Conservation (phyloP, 2,329 filamentous ascomycete genomes). For the Curvularia verruculosa region DNA sequence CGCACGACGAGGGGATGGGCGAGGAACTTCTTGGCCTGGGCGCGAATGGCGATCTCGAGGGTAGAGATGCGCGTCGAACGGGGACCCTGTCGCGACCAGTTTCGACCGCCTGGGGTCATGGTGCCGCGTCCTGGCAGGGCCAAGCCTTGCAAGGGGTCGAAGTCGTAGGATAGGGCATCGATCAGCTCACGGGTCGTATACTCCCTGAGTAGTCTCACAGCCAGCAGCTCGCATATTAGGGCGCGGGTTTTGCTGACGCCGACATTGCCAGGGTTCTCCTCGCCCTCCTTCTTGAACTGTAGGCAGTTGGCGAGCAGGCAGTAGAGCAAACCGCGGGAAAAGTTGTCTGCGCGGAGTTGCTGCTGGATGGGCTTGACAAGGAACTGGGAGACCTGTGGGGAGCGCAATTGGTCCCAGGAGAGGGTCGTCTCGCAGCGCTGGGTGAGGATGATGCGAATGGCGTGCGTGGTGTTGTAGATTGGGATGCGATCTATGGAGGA, state of each 20-base stretch:
- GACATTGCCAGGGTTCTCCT: constrained; percentile 80
- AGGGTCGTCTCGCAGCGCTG: constrained; percentile 88
- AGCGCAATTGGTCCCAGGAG: constrained; percentile 92
- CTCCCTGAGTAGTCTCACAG: constrained; percentile 87
- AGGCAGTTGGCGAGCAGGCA: constrained; percentile 92
- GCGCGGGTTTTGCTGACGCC: constrained; percentile 84
- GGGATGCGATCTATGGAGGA: constrained; percentile 77
- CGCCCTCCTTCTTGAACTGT: constrained; percentile 88
- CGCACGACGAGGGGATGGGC: constrained; percentile 91
- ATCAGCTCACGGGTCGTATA: constrained; percentile 89
- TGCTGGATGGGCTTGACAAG: constrained; percentile 94
- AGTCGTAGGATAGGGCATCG: constrained; percentile 93
- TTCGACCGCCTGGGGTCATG: constrained; percentile 32
- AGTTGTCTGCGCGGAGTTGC: constrained; percentile 81
- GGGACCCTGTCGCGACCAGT: constrained; percentile 34
- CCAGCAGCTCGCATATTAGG: constrained; percentile 86
- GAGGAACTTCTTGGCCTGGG: constrained; percentile 89
- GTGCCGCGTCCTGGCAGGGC: constrained; percentile 54
- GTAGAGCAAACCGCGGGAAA: constrained; percentile 85
- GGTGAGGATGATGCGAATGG: constrained; percentile 83
- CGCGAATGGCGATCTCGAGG: constrained; percentile 89
- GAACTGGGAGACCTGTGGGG: constrained; percentile 95
- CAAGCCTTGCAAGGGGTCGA: constrained; percentile 87
- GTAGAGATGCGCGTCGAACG: constrained; percentile 82
- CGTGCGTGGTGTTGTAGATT: constrained; percentile 88